A percentile compares a stretch with the other conserved stretches of the same genome.
These are phyloP conservation scores for Penicillium desertorum DNA, from an alignment of 495 filamentous ascomycete species.

Conservation along the genomic window DNA sequence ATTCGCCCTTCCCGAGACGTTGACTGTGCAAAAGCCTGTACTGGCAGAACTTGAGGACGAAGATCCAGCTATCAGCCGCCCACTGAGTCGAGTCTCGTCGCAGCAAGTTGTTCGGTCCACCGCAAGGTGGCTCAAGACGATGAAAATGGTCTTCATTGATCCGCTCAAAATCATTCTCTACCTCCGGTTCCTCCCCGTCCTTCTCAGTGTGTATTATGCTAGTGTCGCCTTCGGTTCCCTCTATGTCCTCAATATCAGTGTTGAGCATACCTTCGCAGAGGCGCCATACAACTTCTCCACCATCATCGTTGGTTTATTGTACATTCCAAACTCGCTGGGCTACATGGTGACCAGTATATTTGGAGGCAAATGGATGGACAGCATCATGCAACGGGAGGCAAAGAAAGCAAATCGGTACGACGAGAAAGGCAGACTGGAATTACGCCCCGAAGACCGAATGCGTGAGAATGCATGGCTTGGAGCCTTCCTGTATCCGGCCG, in stretches of 20 bases:
- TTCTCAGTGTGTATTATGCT: constrained; percentile 78
- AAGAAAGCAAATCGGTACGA: constrained; percentile 69
- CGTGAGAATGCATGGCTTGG: constrained; percentile 85
- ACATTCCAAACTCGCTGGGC: constrained; percentile 77
- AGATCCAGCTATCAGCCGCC: constrained; percentile 23
- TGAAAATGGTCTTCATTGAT: constrained; percentile 73
- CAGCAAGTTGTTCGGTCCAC: constrained; percentile 59
- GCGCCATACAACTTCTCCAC: constrained; percentile 73
- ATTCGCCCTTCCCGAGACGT: constrained; percentile 71
- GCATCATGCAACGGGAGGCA: constrained; percentile 84
- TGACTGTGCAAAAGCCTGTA: constrained; percentile 34
- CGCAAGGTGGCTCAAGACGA: constrained; percentile 47
- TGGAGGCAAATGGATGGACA: constrained; percentile 85
- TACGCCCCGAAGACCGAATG: constrained; percentile 85
- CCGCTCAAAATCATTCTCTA: constrained; percentile 77
- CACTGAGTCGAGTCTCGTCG: constrained; percentile 60
- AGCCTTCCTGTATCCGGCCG: constrained; percentile 68
- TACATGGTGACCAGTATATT: constrained; percentile 71
- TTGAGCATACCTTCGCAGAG: constrained; percentile 71
- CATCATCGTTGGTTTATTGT: constrained; percentile 74
- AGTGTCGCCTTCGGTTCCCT: constrained; percentile 78
- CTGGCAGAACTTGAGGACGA: constrained; percentile 19
- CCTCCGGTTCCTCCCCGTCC: constrained; percentile 76
- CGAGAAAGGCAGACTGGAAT: constrained; percentile 64
- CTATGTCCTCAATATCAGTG: constrained; percentile 83